Evolutionary conservation across 805 yeast genomes (phyloP).

Genomic region (Ogataea paradorogensis): DNA sequence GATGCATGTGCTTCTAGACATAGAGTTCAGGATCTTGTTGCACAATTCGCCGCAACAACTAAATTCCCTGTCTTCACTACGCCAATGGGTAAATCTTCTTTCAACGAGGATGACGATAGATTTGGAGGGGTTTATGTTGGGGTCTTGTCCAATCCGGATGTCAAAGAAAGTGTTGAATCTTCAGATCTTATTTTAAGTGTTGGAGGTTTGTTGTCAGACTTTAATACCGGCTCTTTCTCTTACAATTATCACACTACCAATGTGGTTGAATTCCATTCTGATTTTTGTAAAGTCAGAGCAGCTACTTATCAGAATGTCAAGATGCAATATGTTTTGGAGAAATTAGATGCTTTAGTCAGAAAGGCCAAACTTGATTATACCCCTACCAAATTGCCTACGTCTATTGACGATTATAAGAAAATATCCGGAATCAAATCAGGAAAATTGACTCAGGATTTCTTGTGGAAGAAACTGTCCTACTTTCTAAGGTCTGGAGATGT

Average conservation of each 20-base stretch:
- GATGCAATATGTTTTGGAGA: constrained; percentile 56
- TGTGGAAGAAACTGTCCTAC: constrained; percentile 62
- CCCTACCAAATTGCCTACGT: constrained; percentile 55
- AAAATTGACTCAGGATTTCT: constrained; percentile 58
- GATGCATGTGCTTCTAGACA: constrained; percentile 89
- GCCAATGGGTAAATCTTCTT: constrained; percentile 85
- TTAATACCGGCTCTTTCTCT: constrained; percentile 86
- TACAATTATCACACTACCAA: constrained; percentile 72
- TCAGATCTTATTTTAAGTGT: constrained; percentile 74
- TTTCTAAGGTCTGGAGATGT: constrained; percentile 68
- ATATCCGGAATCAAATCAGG: constrained; percentile 44
- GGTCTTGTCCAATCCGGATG: constrained; percentile 69
- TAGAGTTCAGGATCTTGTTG: constrained; percentile 61
- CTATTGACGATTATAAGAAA: constrained; percentile 35
- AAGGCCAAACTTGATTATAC: constrained; percentile 37
- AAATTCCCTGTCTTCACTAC: constrained; percentile 82
- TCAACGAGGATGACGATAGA: constrained; percentile 68
- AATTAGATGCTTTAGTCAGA: constrained; percentile 38
- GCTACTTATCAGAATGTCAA: constrained; percentile 72
- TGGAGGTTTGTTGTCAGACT: constrained; percentile 83
- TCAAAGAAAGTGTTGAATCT: constrained; percentile 66
- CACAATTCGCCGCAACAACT: constrained; percentile 58
- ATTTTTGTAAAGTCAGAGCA: constrained; percentile 64
- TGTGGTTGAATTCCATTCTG: constrained; percentile 77
- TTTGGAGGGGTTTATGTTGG: constrained; percentile 89